A percentile compares a stretch with the other conserved stretches of the same genome.
These are phyloP conservation scores for Cordyceps javanica DNA, from an alignment of 2,329 filamentous ascomycete species.

Conservation along the genomic window DNA sequence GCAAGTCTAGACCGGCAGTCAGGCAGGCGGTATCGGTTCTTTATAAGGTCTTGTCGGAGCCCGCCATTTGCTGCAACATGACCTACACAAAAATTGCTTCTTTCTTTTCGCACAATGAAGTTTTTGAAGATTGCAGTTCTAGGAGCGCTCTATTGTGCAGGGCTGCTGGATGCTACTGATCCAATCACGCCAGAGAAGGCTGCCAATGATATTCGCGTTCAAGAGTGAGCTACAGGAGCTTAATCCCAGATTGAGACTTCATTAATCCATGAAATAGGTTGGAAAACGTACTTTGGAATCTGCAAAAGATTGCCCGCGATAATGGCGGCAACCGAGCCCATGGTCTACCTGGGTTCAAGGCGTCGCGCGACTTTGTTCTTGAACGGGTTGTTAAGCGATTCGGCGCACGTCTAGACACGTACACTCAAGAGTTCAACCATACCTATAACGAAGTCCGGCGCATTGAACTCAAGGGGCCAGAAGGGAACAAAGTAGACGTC, in stretches of 20 bases:
- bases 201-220: conserved; percentile 29
- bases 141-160: not conserved
- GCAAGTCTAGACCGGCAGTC: not conserved
- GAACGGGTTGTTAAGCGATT: conserved; percentile 36
- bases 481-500: conserved; percentile 30
- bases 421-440: conserved; percentile 41
- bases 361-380: conserved; percentile 51
- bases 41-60: not conserved
- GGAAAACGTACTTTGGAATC: conserved; percentile 45
- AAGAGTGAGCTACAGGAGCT: conserved; percentile 20
- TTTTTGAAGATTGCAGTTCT: not conserved
- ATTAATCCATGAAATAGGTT: conserved; percentile 32
- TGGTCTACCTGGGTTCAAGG: conserved; percentile 52
- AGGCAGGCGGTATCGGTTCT: not conserved
- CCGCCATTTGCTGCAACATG: no score
- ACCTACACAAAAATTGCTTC: no score
- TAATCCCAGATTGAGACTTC: not conserved
- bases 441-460: conserved; percentile 36
- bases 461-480: conserved; percentile 36
- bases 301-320: conserved; percentile 47
- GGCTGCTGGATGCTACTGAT: not conserved
- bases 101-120: not conserved
- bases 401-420: conserved; percentile 36
- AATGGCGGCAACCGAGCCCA: conserved; percentile 57
- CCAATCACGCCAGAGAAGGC: conserved; percentile 26